phyloP scores from a whole-genome alignment of 805 yeast species.

The Candida alai region DNA sequence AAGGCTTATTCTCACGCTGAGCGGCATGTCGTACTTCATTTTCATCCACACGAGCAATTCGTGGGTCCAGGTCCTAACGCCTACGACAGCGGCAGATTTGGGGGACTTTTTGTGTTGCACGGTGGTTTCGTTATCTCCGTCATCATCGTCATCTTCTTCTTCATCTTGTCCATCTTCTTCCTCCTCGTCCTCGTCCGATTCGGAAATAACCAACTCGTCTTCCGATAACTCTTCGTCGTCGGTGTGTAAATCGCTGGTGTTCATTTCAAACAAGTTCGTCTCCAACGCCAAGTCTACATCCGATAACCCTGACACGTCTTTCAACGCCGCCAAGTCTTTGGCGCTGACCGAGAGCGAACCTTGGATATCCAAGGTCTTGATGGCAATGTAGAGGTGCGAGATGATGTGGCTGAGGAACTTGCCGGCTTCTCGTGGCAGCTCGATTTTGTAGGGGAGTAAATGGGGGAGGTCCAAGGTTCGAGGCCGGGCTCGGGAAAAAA shows the following conservation, averaged over 20 bases:
- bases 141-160: conserved; percentile 33
- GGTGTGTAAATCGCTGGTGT: conserved; percentile 8
- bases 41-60: conserved; percentile 75
- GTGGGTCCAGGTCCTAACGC: conserved; percentile 81
- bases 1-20: conserved; percentile 54
- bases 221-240: conserved; percentile 15
- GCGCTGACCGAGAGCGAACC: conserved; percentile 67
- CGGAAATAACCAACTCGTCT: conserved; percentile 29
- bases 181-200: conserved; percentile 35
- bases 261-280: conserved; percentile 45
- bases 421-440: conserved; percentile 63
- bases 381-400: conserved; percentile 73
- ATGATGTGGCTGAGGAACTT: conserved; percentile 76
- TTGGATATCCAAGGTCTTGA: conserved; percentile 67
- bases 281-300: conserved; percentile 49
- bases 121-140: conserved; percentile 30
- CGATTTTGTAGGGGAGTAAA: conserved; percentile 72
- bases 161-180: conserved; percentile 39
- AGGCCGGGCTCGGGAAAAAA: conserved; percentile 34
- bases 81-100: conserved; percentile 67
- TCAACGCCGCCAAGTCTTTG: conserved; percentile 54
- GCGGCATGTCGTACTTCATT: conserved; percentile 78
- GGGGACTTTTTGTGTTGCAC: conserved; percentile 60
- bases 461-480: conserved; percentile 40
- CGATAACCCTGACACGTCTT: conserved; percentile 25